These are phyloP conservation scores for Fraxinus baroniana DNA, from an alignment of 305 asterid species.

Conservation along the genomic window DNA sequence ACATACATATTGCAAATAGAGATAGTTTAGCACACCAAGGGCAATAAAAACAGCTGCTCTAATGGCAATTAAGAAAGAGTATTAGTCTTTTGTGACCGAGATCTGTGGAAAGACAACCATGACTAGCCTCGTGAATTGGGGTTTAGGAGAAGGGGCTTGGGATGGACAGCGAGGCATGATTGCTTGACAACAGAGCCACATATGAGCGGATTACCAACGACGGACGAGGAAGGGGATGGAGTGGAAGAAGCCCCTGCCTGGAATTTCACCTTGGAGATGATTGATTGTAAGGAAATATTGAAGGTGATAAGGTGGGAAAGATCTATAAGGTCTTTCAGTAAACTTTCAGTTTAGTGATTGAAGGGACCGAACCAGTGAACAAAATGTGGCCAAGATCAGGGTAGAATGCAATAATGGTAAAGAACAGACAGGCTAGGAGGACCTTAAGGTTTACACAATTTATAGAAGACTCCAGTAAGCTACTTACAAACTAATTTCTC, in stretches of 20 bases:
- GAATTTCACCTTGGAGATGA: conserved; percentile 74
- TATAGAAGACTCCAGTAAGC: conserved; percentile 45
- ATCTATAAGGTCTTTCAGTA: conserved; percentile 67
- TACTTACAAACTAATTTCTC: conserved; percentile 42
- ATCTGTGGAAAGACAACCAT: neutral
- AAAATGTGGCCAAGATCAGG: neutral
- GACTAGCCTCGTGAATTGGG: neutral
- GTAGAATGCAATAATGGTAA: too few relatives aligned
- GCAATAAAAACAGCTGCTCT: neutral
- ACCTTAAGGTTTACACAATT: conserved; percentile 50
- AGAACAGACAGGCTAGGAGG: conserved; percentile 3
- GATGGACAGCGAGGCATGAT: conserved; percentile 37
- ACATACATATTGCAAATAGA: neutral
- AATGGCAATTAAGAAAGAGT: neutral
- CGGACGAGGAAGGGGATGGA: conserved; percentile 60
- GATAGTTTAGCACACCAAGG: neutral
- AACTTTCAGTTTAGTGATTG: conserved; percentile 13
- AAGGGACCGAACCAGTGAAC: neutral
- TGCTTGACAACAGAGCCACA: conserved; percentile 76
- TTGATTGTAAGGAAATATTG: conserved; percentile 55
- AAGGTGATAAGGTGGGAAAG: conserved; percentile 55
- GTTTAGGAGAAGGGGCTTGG: neutral
- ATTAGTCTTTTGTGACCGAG: neutral
- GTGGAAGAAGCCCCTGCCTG: conserved; percentile 75
- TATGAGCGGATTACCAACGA: conserved; percentile 62